A percentile compares a stretch with the other conserved stretches of the same genome.
These are phyloP conservation scores for Dictyostelium citrinum DNA, from an alignment of 78 protist genomes.

Conservation along the genomic window DNA sequence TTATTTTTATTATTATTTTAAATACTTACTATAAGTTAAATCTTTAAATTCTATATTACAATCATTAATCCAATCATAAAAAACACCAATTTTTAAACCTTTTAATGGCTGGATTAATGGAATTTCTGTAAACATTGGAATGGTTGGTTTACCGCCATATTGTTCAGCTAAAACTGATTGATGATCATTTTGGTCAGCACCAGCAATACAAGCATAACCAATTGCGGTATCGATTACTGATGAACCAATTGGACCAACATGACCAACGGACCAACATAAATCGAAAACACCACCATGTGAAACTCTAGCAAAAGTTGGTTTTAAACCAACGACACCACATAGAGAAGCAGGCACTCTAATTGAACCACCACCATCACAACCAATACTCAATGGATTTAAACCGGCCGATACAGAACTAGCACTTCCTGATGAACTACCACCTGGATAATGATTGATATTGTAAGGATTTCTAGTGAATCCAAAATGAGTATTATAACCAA, in stretches of 20 bases:
- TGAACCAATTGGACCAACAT: constrained; percentile 74
- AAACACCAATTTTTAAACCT: constrained; percentile 65
- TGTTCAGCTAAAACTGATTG: constrained; percentile 1
- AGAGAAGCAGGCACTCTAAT: constrained; percentile 80
- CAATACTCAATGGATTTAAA: constrained; percentile 73
- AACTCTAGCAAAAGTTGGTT: constrained; percentile 72
- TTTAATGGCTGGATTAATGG: constrained; percentile 14
- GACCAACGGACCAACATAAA: constrained; percentile 78
- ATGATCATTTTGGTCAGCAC: constrained; percentile 20
- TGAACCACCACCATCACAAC: constrained; percentile 88
- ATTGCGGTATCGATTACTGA: constrained; percentile 49
- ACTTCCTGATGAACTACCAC: constrained; percentile 82
- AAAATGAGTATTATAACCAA: constrained; percentile 71
- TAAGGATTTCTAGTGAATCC: constrained; percentile 84
- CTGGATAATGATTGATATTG: constrained; percentile 68
- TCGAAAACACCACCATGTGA: constrained; percentile 64
- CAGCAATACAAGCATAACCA: constrained; percentile 64
- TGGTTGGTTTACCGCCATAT: neutral
- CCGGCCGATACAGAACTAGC: constrained; percentile 71
- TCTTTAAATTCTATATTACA: neutral
- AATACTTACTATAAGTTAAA: neutral
- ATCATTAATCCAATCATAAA: constrained; percentile 42
- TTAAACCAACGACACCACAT: constrained; percentile 82
- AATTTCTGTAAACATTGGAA: constrained; percentile 27
- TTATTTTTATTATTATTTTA: neutral